phyloP scores from a whole-genome alignment of 2,329 filamentous ascomycete genomes.

The Colletotrichum gloeosporioides region DNA sequence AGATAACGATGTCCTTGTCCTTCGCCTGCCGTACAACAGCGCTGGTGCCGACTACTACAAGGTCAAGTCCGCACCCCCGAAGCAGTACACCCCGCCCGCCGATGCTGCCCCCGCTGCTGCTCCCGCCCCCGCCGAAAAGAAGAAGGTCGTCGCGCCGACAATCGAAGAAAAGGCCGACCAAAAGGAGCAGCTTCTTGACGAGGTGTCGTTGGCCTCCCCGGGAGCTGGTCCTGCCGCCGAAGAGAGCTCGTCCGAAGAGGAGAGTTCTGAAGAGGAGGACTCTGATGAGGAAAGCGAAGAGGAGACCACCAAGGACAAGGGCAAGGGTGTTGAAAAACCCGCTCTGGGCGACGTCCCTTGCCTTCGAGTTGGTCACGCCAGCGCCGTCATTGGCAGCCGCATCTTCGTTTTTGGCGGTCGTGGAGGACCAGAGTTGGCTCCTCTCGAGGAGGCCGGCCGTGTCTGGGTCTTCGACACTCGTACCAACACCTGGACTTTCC shows the following conservation, averaged over 20 bases:
- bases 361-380: constrained; percentile 76
- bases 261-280: not conserved
- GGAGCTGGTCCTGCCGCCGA: constrained; percentile 28
- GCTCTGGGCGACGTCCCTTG: constrained; percentile 58
- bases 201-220: constrained; percentile 44
- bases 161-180: constrained; percentile 23
- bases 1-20: constrained; percentile 74
- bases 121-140: constrained; percentile 12
- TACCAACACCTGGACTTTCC: constrained; percentile 66
- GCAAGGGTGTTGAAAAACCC: constrained; percentile 21
- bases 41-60: constrained; percentile 65
- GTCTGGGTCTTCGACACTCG: constrained; percentile 79
- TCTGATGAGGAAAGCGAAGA: not conserved
- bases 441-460: constrained; percentile 75
- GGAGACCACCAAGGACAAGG: constrained; percentile 43
- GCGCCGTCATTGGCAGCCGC: constrained; percentile 69
- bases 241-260: not conserved
- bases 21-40: constrained; percentile 64
- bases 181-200: constrained; percentile 43
- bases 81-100: constrained; percentile 20
- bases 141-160: constrained; percentile 20
- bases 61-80: constrained; percentile 54
- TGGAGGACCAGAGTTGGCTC: constrained; percentile 70
- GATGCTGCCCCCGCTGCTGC: constrained; percentile 19
- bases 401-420: constrained; percentile 86